Evolutionary conservation across 2,329 filamentous ascomycete genomes (phyloP), one percentile per base, ranked within the genome.

Genomic region (Phyllosticta citriasiana): DNA sequence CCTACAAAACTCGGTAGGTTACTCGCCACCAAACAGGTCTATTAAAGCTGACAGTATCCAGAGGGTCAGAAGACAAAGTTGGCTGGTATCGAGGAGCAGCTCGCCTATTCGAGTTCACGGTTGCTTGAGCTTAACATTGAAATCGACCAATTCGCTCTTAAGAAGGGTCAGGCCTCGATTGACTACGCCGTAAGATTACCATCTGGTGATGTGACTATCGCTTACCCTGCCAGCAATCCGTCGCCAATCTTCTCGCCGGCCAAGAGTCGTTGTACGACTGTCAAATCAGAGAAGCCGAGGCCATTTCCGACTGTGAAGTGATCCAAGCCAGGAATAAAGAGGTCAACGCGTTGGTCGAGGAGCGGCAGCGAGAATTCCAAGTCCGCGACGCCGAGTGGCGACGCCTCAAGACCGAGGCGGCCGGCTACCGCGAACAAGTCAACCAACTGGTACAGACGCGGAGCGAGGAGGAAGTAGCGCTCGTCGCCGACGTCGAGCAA

Each of bases 211-310:
- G 19, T 6, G n/a, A 9, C 4, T 53, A 3, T 16, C 19, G 30
- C 33, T 40, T 24, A 35, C 19, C n/a, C 16, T 9, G 8, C 7
- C n/a, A 86, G 71, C 80, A 82, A 65, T 77, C 83, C 4, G 81
- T 95, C 7, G 79, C 81, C n/a, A 70, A 74, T 22, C 81, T 96
- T 53, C 82, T 84, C 14, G 73, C 78, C 56, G 79, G 84, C 5
- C 84, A 88, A 58, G 80, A 86, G 54, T 81, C 82, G 14, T 75
- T 90, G 10, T 73, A 92, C 16, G 85, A 92, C 67, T 84, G 83
- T 1, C 82, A 89, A 66, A 80, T 97, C 53, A 80, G 85, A 63
- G 76, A 83, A 0, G 82, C 95, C 30, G 94, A 99, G 77, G 92
- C 91, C 1, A 73, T 79, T n/a, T 97, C 91, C 0, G 94, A 99